Evolutionary conservation across 2,329 filamentous ascomycete genomes (phyloP), one percentile per base, ranked within the genome.

Genomic region (Teratosphaeria gauchensis): DNA sequence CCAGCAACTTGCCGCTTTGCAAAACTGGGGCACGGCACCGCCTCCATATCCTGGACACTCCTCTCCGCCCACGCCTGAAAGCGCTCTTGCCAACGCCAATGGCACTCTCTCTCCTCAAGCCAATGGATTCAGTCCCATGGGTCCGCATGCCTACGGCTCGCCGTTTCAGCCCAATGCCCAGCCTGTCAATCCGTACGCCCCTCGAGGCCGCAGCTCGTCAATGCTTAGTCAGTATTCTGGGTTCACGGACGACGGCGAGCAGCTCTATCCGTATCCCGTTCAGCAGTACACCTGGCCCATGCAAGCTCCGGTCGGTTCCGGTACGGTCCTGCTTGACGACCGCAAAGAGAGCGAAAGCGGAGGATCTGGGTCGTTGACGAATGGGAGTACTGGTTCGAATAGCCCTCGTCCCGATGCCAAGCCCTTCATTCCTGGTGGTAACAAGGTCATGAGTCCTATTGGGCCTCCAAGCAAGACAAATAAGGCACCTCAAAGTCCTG

Each of bases 61-160:
- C 30, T 73, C 76, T 48, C 77, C 77, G 33, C 74, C 74, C 0
- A 84, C 82, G n/a, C 83, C 83, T n/a, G 83, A 85, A 71, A 81
- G 81, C 31, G 77, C 78, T 33, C 71, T 84, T 14, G 81, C 82
- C 28, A 81, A 81, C 58, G 82, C 80, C 9, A 77, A 64, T 42
- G 64, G 62, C 57, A 58, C 58, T 30, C 53, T 62, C 38, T 62
- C 59, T 35, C 59, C 61, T 32, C 61, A 64, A 51, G 51, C 59
- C 58, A 63, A 67, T 51, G 61, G 61, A 42, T 66, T 63, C 62
- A 59, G 59, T n/a, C n/a, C 61, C 24, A 63, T 63, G 58, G 59
- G 59, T 54, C 62, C 64, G 14, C 60, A 61, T n/a, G 57, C 54
- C 30, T 67, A 64, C 59, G 59, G 62, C 58, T 66, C 67, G 9